Percentiles rank a stretch among this genome's conserved stretches.
Conservation (phyloP, 345 rosid species). For the Hevea brasiliensis region DNA sequence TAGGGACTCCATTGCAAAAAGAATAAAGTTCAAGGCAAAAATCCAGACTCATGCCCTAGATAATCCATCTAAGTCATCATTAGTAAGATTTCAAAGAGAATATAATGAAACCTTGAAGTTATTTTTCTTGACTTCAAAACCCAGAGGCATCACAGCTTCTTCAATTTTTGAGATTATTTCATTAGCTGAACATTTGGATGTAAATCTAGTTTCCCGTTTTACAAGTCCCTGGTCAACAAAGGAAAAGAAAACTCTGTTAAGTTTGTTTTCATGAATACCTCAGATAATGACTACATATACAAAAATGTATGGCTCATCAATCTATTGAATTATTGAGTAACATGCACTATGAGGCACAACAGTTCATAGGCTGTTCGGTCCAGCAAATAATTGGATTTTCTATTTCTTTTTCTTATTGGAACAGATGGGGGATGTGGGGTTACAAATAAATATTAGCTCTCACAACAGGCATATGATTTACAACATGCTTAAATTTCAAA, state of each 20-base stretch:
- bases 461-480: neutral
- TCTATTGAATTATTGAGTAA: constrained; percentile 3
- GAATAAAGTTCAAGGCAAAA: neutral
- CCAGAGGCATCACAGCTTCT: constrained; percentile 79
- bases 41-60: neutral
- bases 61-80: neutral
- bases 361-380: too few relatives aligned
- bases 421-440: too few relatives aligned
- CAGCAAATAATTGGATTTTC: too few relatives aligned
- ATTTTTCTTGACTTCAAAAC: constrained; percentile 91
- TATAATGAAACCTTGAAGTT: constrained; percentile 66
- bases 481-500: neutral
- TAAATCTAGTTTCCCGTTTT: constrained; percentile 90
- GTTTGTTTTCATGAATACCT: constrained; percentile 11
- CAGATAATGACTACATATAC: neutral
- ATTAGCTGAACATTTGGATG: constrained; percentile 79
- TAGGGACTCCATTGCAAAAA: neutral
- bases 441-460: too few relatives aligned
- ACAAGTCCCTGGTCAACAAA: constrained; percentile 68
- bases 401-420: too few relatives aligned
- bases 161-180: constrained; percentile 92
- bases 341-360: neutral
- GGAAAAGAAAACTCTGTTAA: constrained; percentile 17
- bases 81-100: neutral
- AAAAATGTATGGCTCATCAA: neutral